These are phyloP conservation scores for Arthrobotrys sphaeroides DNA, from an alignment of 2,329 filamentous ascomycete species.

Conservation along the genomic window DNA sequence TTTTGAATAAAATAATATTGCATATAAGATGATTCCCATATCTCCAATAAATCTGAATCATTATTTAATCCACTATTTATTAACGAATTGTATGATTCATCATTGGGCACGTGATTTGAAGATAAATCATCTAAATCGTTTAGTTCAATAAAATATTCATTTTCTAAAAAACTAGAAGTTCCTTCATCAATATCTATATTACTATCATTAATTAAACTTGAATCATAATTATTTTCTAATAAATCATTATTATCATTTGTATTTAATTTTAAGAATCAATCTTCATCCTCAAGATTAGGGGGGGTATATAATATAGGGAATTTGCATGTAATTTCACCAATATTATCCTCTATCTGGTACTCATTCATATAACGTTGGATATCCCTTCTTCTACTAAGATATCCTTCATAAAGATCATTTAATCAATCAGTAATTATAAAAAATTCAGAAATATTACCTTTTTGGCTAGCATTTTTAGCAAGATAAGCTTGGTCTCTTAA, in stretches of 20 bases:
- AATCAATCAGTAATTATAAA: neutral
- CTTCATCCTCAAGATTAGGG: conserved; percentile 48
- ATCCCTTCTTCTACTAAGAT: conserved; percentile 19
- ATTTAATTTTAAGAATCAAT: conserved; percentile 46
- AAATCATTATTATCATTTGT: conserved; percentile 46
- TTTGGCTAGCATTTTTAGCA: neutral
- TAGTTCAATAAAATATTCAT: conserved; percentile 28
- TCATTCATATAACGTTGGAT: conserved; percentile 9
- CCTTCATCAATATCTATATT: neutral
- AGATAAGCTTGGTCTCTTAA: neutral
- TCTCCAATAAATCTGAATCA: conserved; percentile 58
- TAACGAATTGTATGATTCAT: conserved; percentile 58
- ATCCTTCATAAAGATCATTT: neutral
- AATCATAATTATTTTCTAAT: conserved; percentile 45
- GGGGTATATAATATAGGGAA: conserved; percentile 22
- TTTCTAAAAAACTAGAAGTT: conserved; percentile 30
- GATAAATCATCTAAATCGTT: conserved; percentile 33
- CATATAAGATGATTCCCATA: conserved; percentile 58
- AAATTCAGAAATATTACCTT: neutral
- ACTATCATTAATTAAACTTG: conserved; percentile 40
- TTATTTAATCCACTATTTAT: conserved; percentile 57
- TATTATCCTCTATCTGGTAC: neutral
- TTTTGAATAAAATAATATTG: conserved; percentile 58
- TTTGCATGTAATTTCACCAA: conserved; percentile 33
- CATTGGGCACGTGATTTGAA: conserved; percentile 54